Conservation (phyloP, 2,329 filamentous ascomycete genomes). For the Chaetomiaceae sp. region DNA sequence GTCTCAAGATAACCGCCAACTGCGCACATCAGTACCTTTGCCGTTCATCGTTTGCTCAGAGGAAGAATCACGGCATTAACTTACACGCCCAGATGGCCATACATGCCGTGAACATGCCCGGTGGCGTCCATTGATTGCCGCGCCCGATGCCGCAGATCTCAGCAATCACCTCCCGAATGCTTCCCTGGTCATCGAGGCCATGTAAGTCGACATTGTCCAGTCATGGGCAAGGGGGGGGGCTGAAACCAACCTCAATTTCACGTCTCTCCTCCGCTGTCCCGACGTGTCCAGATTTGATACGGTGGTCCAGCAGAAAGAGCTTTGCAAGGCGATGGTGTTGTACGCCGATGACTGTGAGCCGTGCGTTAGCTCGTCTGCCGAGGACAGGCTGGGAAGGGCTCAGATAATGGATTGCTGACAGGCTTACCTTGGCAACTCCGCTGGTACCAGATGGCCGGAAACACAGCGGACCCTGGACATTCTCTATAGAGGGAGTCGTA, state of each 20-base stretch:
- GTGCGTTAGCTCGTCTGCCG: not conserved
- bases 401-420: not conserved
- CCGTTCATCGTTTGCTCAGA: no score
- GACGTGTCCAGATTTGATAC: conserved; percentile 38
- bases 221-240: not conserved
- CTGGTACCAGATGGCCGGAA: conserved; percentile 56
- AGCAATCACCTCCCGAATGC: conserved; percentile 45
- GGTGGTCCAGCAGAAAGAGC: conserved; percentile 53
- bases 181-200: conserved; percentile 33
- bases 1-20: conserved; percentile 8
- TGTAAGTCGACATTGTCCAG: not conserved
- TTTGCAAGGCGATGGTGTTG: conserved; percentile 57
- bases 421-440: conserved; percentile 49
- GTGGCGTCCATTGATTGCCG: conserved; percentile 52
- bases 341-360: conserved; percentile 48
- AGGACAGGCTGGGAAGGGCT: no score
- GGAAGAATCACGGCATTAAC: conserved; percentile 15
- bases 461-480: conserved; percentile 31
- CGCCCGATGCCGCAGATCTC: conserved; percentile 56
- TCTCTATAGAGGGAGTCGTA: conserved; percentile 51
- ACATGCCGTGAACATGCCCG: conserved; percentile 52
- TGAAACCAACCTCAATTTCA: conserved; percentile 1
- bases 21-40: not conserved
- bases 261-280: conserved; percentile 28
- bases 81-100: conserved; percentile 53